These are phyloP conservation scores for Anethum foeniculum DNA, from an alignment of 140 eudicot species.

Conservation along the genomic window DNA sequence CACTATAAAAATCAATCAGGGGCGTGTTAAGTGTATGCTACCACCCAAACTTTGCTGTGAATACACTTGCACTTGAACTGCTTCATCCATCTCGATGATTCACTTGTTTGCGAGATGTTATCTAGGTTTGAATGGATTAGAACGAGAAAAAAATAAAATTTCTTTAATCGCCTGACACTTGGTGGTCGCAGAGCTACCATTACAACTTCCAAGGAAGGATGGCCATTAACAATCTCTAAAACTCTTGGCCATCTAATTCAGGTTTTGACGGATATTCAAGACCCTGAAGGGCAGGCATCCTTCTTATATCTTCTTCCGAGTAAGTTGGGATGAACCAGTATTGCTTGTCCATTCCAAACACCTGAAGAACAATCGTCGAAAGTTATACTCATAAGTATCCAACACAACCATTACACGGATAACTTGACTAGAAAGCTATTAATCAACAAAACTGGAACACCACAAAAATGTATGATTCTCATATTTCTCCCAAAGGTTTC, in stretches of 20 bases:
- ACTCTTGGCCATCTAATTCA: constrained; percentile 66
- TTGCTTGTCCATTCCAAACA: constrained; percentile 63
- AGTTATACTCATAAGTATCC: constrained; percentile 9
- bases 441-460: not conserved
- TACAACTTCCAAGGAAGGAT: not conserved
- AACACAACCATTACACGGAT: not conserved
- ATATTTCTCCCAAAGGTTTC: not conserved
- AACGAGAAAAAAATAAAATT: not conserved
- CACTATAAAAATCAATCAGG: not conserved
- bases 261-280: constrained; percentile 93
- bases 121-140: not conserved
- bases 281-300: constrained; percentile 90
- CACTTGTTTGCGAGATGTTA: not conserved
- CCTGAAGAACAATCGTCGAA: constrained; percentile 30
- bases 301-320: constrained; percentile 80
- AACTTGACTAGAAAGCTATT: not conserved
- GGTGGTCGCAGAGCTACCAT: constrained; percentile 9
- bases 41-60: not conserved
- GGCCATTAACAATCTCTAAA: constrained; percentile 21
- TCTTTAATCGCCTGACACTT: not conserved
- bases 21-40: not conserved
- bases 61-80: not conserved
- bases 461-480: not conserved
- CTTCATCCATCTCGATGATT: not conserved
- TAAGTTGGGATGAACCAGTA: constrained; percentile 88